Evolutionary conservation across 2,329 filamentous ascomycete genomes (phyloP), one percentile per base, ranked within the genome.

Genomic region (Leptographium lundbergii): DNA sequence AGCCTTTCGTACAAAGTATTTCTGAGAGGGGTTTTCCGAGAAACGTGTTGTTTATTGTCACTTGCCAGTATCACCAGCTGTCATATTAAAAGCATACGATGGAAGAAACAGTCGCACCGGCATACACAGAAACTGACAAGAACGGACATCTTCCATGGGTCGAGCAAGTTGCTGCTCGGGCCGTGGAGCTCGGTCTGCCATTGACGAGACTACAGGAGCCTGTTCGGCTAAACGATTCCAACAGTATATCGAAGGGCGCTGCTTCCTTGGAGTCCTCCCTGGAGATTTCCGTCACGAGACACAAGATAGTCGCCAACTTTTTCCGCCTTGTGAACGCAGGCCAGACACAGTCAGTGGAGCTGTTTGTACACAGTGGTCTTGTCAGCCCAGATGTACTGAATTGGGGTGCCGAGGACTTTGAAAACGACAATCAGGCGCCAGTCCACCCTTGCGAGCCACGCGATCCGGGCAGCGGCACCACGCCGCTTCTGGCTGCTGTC

Each of bases 401-500:
- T 59, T 11, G 47, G n/a, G 47, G 22, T 4, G 7, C 47, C 3
- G 47, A 50, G 7, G 5, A 25, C 22, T 2, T 22, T 9, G 2
- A 13, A 19, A 7, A 6, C 42, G 19, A 22, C 19, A 2, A 22
- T 11, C 22, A 2, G 19, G 42, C 11, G n/a, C n/a, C 1, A 1
- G 22, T 13, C 24, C n/a, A 25, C 7, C 11, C n/a, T 13, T 25
- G 22, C 10, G 47, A 50, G n/a, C n/a, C 24, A 22, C 24, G 3
- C 24, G 24, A 52, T 52, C 55, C 14, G 39, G 32, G 56, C 39
- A 45, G 24, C 4, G 68, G 69, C 22, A 62, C 67, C 34, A 74
- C 72, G 2, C 71, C 73, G 1, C 66, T 75, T 32, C 64, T 74
- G 13, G 67, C 68, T 1, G 72, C 73, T 27, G 66, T 74, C n/a